phyloP scores from a whole-genome alignment of 768 basidiomycete species.

The Kwoniella shandongensis region DNA sequence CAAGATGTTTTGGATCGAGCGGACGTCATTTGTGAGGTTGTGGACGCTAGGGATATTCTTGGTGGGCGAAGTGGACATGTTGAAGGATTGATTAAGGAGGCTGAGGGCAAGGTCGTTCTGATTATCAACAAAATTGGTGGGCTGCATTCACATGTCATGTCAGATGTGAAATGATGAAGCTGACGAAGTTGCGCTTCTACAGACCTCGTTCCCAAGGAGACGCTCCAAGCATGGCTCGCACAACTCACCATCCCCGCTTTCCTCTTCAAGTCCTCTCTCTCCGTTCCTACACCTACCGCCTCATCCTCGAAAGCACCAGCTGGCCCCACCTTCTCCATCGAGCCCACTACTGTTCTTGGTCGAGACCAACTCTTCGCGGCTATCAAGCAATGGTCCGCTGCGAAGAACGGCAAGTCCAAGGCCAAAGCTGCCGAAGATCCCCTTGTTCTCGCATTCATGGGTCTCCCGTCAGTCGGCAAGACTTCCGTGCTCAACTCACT shows the following conservation, averaged over 20 bases:
- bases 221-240: constrained; percentile 67
- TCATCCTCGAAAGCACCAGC: constrained; percentile 18
- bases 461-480: constrained; percentile 84
- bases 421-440: constrained; percentile 55
- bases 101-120: constrained; percentile 60
- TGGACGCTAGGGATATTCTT: constrained; percentile 81
- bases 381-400: constrained; percentile 36
- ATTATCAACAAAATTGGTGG: constrained; percentile 84
- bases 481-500: constrained; percentile 82
- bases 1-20: constrained; percentile 70
- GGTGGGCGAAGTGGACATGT: constrained; percentile 66
- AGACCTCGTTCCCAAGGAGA: constrained; percentile 81
- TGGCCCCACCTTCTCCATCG: constrained; percentile 1
- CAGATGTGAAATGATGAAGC: not conserved
- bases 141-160: constrained; percentile 42
- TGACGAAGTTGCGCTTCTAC: constrained; percentile 11
- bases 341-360: constrained; percentile 30
- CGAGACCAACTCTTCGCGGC: constrained; percentile 33
- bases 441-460: constrained; percentile 73
- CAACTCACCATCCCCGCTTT: constrained; percentile 66
- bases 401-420: constrained; percentile 32
- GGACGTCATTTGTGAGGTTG: constrained; percentile 74
- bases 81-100: constrained; percentile 60
- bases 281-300: constrained; percentile 14
- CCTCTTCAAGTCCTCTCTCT: constrained; percentile 66